Conservation (phyloP, 1,284 basidiomycete genomes). For the Heterobasidion annosum region DNA sequence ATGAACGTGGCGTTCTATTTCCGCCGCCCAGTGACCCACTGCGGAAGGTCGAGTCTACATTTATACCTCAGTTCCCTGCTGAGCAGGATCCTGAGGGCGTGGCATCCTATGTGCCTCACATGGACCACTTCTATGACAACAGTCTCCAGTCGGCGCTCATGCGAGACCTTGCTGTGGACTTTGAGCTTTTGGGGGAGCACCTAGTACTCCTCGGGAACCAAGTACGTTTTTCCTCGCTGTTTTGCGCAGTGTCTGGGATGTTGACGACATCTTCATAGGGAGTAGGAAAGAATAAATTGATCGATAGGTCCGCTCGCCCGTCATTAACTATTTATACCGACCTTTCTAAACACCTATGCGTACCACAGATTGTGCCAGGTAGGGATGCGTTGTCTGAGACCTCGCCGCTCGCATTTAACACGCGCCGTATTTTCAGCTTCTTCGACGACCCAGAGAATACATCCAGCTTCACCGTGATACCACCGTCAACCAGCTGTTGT, state of each 20-base stretch:
- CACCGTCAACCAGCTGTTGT: slow-evolving; percentile 62
- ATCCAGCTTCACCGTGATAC: slow-evolving; percentile 62
- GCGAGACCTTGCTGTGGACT: slow-evolving; percentile 52
- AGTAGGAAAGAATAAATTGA: slow-evolving; percentile 62
- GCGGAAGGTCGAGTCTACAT: slow-evolving; percentile 22
- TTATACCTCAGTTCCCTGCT: slow-evolving; percentile 40
- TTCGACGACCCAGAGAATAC: slow-evolving; percentile 56
- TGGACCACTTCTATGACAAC: slow-evolving; percentile 64
- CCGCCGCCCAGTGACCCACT: slow-evolving; percentile 26
- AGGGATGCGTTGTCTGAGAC: background rate
- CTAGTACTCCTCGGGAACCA: slow-evolving; percentile 61
- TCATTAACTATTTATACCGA: background rate
- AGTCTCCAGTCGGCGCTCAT: slow-evolving; percentile 57
- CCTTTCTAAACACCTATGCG: background rate
- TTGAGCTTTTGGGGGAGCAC: slow-evolving; percentile 52
- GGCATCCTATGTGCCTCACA: slow-evolving; percentile 49
- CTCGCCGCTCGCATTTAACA: background rate
- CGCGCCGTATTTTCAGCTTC: slow-evolving; percentile 26
- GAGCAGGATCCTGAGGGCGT: slow-evolving; percentile 41
- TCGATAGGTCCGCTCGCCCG: slow-evolving; percentile 38
- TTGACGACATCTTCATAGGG: slow-evolving; percentile 25
- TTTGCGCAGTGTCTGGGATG: background rate
- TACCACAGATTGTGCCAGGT: slow-evolving; percentile 44
- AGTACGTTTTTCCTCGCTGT: slow-evolving; percentile 20
- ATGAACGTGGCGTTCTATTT: slow-evolving; percentile 33